Evolutionary conservation across 148 eudicot genomes (phyloP), one percentile per base, ranked within the genome.

Genomic region (Diospyros kaki): DNA sequence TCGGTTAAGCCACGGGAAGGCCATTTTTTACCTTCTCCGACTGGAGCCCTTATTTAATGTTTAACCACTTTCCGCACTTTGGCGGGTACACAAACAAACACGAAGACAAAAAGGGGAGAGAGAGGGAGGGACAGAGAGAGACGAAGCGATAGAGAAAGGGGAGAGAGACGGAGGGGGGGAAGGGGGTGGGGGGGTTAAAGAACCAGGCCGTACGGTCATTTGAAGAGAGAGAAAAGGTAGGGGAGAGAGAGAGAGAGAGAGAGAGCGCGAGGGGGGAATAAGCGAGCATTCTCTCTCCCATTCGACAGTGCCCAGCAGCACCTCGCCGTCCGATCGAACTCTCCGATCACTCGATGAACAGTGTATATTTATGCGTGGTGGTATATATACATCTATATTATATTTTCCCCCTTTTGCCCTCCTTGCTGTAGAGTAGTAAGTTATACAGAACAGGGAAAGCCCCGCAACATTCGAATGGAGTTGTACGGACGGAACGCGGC

Each of bases 401-500:
- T 1, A 8, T 46, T 63, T 40, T 73, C 42, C 76, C 69, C 4
- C 15, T 55, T 54, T 50, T 69, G 5, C 9, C 55, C 62, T 28
- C 58, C 58, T 10, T 52, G 14, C 76, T 63, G 76, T 63, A 11
- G 1, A 63, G 60, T 63, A 13, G 68, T 11, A 38, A 62, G 38
- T 51, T 73, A 54, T 73, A 62, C 58, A 28, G 68, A 62, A 72
- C 43, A 48, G 44, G 9, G 28, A 28, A 28, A 28, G 28, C 28
- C 38, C 4, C 70, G 65, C 18, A 10, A 50, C 3, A 0, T 10
- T 48, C 11, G 54, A 50, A 86, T 87, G 88, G 90, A 82, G 77
- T 38, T 87, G 86, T 87, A 84, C 81, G 90, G 84, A 13, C 76
- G 74, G 75, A 68, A 41, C 51, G 6, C 65, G 60, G 83, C 64